Conservation (phyloP, 202 grass and related monocot genomes). For the Panicum hallii region DNA sequence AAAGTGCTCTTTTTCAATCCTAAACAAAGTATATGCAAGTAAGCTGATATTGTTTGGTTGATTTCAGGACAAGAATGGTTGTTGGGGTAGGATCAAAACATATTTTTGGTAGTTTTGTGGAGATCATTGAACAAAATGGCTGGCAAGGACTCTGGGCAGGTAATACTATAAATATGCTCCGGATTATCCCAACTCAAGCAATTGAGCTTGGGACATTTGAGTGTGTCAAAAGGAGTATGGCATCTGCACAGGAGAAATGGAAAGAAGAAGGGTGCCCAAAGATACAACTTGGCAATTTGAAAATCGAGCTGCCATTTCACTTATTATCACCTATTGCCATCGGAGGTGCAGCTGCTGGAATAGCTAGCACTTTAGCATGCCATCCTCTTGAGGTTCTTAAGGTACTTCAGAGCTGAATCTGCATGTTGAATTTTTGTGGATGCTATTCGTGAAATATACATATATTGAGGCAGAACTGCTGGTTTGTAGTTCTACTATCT, state of each 20-base stretch:
- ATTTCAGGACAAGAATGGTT: slow-evolving; percentile 94
- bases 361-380: slow-evolving; percentile 72
- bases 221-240: slow-evolving; percentile 76
- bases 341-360: slow-evolving; percentile 83
- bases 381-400: slow-evolving; percentile 99
- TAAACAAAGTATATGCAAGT: slow-evolving; percentile 13
- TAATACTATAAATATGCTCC: slow-evolving; percentile 90
- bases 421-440: slow-evolving; percentile 23
- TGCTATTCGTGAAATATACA: neutral
- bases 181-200: slow-evolving; percentile 90
- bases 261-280: slow-evolving; percentile 67
- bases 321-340: slow-evolving; percentile 79
- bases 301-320: slow-evolving; percentile 58
- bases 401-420: slow-evolving; percentile 50
- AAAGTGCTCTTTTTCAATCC: neutral
- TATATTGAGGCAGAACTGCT: slow-evolving; percentile 1
- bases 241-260: slow-evolving; percentile 72
- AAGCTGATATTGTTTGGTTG: slow-evolving; percentile 5
- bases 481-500: neutral
- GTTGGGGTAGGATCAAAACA: slow-evolving; percentile 90
- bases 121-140: slow-evolving; percentile 81
- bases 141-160: slow-evolving; percentile 97
- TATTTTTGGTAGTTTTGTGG: slow-evolving; percentile 71
- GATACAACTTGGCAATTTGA: slow-evolving; percentile 62
- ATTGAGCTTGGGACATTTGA: slow-evolving; percentile 89